phyloP scores from a whole-genome alignment of 352 stramenopile species.

The Discostella stelligera region DNA sequence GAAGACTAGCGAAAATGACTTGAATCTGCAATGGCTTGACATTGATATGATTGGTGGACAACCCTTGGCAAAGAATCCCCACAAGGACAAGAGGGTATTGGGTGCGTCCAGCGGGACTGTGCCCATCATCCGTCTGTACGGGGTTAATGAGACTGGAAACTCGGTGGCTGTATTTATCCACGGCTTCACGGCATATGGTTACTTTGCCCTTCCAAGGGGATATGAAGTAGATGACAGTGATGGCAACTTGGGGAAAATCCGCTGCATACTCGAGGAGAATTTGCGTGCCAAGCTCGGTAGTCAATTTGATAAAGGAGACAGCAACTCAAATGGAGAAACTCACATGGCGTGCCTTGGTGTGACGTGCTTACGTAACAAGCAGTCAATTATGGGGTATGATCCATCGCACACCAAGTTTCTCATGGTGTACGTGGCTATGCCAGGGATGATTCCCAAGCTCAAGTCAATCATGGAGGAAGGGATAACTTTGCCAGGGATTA shows the following conservation, averaged over 20 bases:
- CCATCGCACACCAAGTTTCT: constrained; percentile 70
- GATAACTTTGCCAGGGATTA: constrained; percentile 74
- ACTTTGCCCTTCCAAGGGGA: constrained; percentile 85
- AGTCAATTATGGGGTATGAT: constrained; percentile 84
- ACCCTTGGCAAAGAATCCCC: constrained; percentile 88
- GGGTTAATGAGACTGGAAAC: constrained; percentile 92
- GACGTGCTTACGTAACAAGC: constrained; percentile 58
- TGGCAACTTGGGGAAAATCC: constrained; percentile 66
- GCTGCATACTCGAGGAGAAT: constrained; percentile 54
- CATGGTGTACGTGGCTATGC: constrained; percentile 93
- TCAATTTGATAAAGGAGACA: constrained; percentile 75
- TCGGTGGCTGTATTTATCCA: constrained; percentile 96
- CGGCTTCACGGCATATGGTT: constrained; percentile 97
- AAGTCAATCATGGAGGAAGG: constrained; percentile 88
- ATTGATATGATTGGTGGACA: constrained; percentile 96
- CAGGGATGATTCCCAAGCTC: constrained; percentile 91
- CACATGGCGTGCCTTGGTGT: constrained; percentile 62
- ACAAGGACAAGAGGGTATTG: constrained; percentile 73
- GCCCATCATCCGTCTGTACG: constrained; percentile 95
- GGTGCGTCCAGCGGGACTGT: constrained; percentile 64
- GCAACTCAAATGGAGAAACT: neutral
- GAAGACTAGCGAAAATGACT: constrained; percentile 47
- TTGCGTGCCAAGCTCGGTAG: constrained; percentile 47
- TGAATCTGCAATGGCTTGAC: constrained; percentile 96
- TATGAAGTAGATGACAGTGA: constrained; percentile 62